Conservation (phyloP, 225 moss, liverwort and hornwort genomes). For the Climacium dendroides region DNA sequence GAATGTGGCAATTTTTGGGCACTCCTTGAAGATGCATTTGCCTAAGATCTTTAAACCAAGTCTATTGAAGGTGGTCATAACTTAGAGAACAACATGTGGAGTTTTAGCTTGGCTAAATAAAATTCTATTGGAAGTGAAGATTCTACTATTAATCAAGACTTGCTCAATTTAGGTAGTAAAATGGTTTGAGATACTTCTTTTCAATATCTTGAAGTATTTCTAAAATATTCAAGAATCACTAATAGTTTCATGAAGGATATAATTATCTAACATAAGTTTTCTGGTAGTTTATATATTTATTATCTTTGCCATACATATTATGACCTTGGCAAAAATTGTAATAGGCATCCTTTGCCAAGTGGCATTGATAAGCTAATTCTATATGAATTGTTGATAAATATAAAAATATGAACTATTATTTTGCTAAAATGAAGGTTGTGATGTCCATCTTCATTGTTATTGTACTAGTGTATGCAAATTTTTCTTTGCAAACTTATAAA, state of each 20-base stretch:
- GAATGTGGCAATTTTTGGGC: too few species aligned
- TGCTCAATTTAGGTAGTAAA: background rate
- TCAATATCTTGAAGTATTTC: too few species aligned
- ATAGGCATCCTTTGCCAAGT: background rate
- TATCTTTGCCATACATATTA: background rate
- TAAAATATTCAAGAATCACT: too few species aligned
- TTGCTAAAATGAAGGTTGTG: too few species aligned
- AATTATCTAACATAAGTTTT: too few species aligned
- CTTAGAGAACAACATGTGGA: background rate
- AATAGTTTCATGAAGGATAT: background rate
- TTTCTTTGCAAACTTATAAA: background rate
- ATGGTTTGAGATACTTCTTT: background rate
- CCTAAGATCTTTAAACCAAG: background rate
- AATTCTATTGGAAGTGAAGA: background rate
- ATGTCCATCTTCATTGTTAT: too few species aligned
- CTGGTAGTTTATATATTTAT: background rate
- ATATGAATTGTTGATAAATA: background rate
- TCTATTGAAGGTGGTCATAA: background rate
- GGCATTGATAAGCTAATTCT: background rate
- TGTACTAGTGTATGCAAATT: background rate
- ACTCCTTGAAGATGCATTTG: background rate
- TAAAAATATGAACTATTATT: too few species aligned
- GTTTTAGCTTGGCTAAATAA: background rate
- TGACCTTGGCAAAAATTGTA: too few species aligned
- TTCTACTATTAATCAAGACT: background rate